Evolutionary conservation across 202 grass and related monocot genomes (phyloP), one percentile per base, ranked within the genome.

Genomic region (Saccharum hybrid): DNA sequence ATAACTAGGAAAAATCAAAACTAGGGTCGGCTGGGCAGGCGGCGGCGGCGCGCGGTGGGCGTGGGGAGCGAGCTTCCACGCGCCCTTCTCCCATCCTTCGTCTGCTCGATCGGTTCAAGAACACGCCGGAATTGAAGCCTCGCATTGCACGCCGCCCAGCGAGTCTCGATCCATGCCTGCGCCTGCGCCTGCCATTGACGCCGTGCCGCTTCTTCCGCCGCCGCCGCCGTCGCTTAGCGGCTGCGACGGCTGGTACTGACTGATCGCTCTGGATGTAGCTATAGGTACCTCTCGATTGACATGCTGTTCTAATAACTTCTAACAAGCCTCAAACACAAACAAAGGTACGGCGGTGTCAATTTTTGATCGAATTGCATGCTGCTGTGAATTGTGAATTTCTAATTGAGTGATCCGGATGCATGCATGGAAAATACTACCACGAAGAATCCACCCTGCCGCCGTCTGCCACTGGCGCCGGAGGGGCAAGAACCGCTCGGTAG

Each of bases 251-350:
- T 54, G 16, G 68, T 38, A 23, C 82, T 76, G 75, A 63, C 51
- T 33, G 14, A 45, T 10, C 61, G 30, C 15, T 56, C 84, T 90
- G 83, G 84, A 83, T 90, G 79, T 86, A 90, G 79, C 66, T 61
- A 68, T 61, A 63, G 66, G 66, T 51, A 68, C 42, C 79, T 74
- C 74, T 79, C 61, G 68, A 79, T 67, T 71, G 74, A 78, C 67
- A 79, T 86, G 79, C 60, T 72, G 86, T 46, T 79, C 79, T 83
- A 7, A 13, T 63, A 56, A 74, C 71, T 13, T 74, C 30, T 74
- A 63, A 86, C 68, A 78, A 75, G 88, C 62, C 30, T 6, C 57
- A 36, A 54, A 63, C 49, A 63, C 12, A 68, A 68, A 46, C 74
- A 0, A 78, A 90, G 68, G 88, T 90, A 90, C 11, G 66, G 19